These are phyloP conservation scores for Lactarius evosmus DNA, from an alignment of 768 basidiomycete genomes.

Conservation along the genomic window DNA sequence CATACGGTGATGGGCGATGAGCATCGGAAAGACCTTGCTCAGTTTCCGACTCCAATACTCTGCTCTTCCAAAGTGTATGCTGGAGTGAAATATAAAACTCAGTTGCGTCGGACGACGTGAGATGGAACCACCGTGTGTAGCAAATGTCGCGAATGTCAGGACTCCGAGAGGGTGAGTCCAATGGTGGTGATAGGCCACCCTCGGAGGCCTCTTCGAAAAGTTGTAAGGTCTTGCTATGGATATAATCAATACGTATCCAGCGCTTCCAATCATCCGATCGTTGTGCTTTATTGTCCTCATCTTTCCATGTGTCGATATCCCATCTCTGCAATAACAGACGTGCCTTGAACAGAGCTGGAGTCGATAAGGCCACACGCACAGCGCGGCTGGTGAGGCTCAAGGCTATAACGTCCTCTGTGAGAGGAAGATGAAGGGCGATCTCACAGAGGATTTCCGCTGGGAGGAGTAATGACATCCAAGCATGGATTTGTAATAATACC, in stretches of 20 bases:
- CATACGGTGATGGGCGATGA: slow-evolving; percentile 17
- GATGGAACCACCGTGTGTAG: not conserved
- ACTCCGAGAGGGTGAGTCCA: not conserved
- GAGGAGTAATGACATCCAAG: not conserved
- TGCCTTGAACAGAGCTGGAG: slow-evolving; percentile 12
- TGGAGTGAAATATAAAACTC: not conserved
- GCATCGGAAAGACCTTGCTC: slow-evolving; percentile 9
- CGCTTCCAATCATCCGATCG: not conserved
- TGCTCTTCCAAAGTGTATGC: not conserved
- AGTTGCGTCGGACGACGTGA: not conserved
- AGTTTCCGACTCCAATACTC: not conserved
- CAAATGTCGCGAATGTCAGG: not conserved
- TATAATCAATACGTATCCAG: slow-evolving; percentile 10
- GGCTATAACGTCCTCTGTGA: slow-evolving; percentile 4
- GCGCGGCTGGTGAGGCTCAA: slow-evolving; percentile 1
- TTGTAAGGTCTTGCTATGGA: not conserved
- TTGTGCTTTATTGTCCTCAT: not conserved
- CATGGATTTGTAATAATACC: too few relatives aligned
- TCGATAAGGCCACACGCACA: not conserved
- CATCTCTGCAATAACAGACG: slow-evolving; percentile 7
- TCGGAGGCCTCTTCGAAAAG: slow-evolving; percentile 11
- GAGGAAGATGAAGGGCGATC: slow-evolving; percentile 17
- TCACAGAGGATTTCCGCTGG: slow-evolving; percentile 7
- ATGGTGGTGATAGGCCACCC: not conserved
- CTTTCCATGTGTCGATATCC: slow-evolving; percentile 12